Conservation (phyloP, 2,329 filamentous ascomycete genomes). For the Cladosporium cucumerinum region DNA sequence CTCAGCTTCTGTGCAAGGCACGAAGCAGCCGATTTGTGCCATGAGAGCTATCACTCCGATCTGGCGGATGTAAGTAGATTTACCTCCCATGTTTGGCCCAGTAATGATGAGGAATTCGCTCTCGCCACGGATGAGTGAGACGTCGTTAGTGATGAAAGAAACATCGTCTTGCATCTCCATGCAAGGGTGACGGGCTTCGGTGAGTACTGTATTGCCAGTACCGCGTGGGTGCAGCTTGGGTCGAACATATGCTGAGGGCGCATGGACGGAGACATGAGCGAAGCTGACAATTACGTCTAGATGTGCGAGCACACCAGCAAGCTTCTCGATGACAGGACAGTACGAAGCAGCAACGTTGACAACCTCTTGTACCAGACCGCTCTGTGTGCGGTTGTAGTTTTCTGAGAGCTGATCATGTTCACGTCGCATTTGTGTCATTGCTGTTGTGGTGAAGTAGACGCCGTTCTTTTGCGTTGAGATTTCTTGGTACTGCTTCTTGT, state of each 20-base stretch:
- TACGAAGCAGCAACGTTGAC: constrained; percentile 92
- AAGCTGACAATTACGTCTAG: constrained; percentile 94
- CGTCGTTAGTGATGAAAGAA: constrained; percentile 97
- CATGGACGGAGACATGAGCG: constrained; percentile 88
- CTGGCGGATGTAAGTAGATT: constrained; percentile 96
- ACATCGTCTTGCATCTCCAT: constrained; percentile 99
- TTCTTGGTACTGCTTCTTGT: constrained; percentile 85
- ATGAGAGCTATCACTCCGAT: constrained; percentile 95
- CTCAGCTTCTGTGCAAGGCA: constrained; percentile 85
- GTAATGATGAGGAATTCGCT: constrained; percentile 96
- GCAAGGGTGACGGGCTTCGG: constrained; percentile 91
- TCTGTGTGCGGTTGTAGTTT: constrained; percentile 93
- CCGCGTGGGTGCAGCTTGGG: constrained; percentile 88
- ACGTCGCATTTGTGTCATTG: constrained; percentile 73
- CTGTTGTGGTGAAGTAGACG: constrained; percentile 92
- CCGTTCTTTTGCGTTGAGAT: constrained; percentile 98
- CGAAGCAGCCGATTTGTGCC: constrained; percentile 95
- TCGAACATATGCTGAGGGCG: constrained; percentile 84
- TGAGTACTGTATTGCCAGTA: constrained; percentile 82
- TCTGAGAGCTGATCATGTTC: constrained; percentile 92
- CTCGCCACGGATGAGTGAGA: constrained; percentile 70
- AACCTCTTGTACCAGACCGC: constrained; percentile 85
- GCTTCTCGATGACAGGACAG: constrained; percentile 82
- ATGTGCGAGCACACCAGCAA: constrained; percentile 85
- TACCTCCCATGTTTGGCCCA: constrained; percentile 98